These are phyloP conservation scores for Chlorella sp. DNA, from an alignment of 139 green algal genomes.

Conservation along the genomic window DNA sequence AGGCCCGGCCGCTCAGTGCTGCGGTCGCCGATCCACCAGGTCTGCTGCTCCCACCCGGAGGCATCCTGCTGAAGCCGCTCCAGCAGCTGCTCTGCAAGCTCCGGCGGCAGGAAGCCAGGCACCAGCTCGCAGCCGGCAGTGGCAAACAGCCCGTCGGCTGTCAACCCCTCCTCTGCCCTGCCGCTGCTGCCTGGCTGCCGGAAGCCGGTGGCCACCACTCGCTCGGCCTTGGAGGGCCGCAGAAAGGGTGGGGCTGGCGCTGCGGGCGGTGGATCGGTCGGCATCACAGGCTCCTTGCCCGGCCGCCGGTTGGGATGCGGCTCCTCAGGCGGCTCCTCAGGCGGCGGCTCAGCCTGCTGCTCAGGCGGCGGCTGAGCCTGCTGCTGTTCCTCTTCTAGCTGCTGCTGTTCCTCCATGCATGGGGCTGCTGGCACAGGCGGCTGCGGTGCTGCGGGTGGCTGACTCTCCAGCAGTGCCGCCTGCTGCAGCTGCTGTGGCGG, in stretches of 20 bases:
- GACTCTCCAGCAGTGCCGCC: background rate
- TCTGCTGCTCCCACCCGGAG: background rate
- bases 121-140: constrained; percentile 6
- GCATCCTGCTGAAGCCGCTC: background rate
- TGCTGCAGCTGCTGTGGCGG: background rate
- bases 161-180: background rate
- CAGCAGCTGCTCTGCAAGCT: constrained; percentile 3
- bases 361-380: background rate
- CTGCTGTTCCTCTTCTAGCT: background rate
- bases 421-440: background rate
- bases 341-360: background rate
- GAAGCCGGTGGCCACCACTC: background rate
- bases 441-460: background rate
- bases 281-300: background rate
- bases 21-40: background rate
- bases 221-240: background rate
- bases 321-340: background rate
- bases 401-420: background rate
- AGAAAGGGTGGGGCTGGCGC: background rate
- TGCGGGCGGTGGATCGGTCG: background rate
- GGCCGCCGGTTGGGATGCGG: background rate
- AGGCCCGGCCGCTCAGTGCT: background rate
- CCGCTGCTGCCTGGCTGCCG: background rate
- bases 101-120: constrained; percentile 11
- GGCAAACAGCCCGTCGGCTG: background rate